Percentiles rank a stretch among this genome's conserved stretches.
These are phyloP conservation scores for Poterioochromonas sp. DNA, from an alignment of 352 stramenopile species.

Conservation along the genomic window DNA sequence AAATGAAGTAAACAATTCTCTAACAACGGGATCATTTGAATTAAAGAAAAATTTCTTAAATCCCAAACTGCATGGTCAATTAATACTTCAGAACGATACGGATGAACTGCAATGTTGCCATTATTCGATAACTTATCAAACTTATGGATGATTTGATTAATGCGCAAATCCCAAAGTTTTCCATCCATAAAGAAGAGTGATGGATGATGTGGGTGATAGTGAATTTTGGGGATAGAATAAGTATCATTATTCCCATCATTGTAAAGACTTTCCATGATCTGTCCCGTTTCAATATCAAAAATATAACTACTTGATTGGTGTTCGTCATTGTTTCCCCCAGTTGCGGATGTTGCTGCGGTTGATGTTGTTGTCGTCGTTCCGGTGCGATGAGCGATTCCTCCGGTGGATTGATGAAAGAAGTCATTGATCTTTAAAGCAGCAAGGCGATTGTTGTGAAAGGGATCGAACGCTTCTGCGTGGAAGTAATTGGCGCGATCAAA, in stretches of 20 bases:
- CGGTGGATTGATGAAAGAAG: too few relatives aligned
- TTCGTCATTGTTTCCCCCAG: too few relatives aligned
- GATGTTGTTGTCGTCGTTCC: too few relatives aligned
- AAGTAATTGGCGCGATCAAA: too few relatives aligned
- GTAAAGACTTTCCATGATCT: neutral
- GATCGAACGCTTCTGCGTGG: too few relatives aligned
- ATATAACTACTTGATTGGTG: too few relatives aligned
- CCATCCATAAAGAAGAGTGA: neutral
- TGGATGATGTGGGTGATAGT: neutral
- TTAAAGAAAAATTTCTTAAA: slow-evolving; percentile 4
- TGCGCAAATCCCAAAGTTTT: neutral
- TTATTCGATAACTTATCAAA: slow-evolving; percentile 2
- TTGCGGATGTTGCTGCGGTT: too few relatives aligned
- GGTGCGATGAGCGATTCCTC: too few relatives aligned
- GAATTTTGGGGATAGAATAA: neutral
- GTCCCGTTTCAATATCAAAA: neutral
- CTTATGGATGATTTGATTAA: neutral
- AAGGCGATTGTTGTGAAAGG: too few relatives aligned
- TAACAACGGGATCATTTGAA: neutral
- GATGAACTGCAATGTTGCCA: neutral
- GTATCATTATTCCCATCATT: neutral
- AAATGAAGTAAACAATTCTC: neutral
- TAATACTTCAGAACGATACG: neutral
- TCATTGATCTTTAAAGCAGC: too few relatives aligned
- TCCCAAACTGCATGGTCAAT: slow-evolving; percentile 20